Base-by-base conservation (phyloP, 225 moss, liverwort and hornwort species). In the Neckera pumila region DNA sequence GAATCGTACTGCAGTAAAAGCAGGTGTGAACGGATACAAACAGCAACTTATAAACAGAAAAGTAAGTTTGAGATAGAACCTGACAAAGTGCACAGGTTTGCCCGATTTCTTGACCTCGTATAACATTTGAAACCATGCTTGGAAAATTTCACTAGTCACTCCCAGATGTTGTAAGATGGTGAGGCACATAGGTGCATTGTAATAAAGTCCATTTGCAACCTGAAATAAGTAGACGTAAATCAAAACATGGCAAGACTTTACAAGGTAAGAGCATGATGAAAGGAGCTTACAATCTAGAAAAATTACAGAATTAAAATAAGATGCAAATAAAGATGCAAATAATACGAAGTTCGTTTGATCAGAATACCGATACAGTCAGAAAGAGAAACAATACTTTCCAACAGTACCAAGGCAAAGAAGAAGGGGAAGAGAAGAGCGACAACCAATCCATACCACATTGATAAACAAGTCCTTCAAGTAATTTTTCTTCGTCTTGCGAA, bases 81-180 rank as follows among this genome's bases (percentile, higher is more conserved):
- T 96, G 90, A 95, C 84, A 80, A 99, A 99, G 87, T 99, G 97
- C 64, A 94, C 91, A 86, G 95, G 86, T 72, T 95, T 97, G 40
- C 97, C 96, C 20, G 96, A 94, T 89, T 97, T 99, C 90, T 99
- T 99, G 31, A 94, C 89, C 91, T 91, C 93, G 45, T 95, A 97
- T n/a, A 99, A 92, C 99, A 99, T 97, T 90, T 97, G 96, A 85
- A 99, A 96, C 99, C 99, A 99, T 12, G 74, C 90, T 92, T 95
- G 99, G 71, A 97, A 99, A 81, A 97, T 93, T 90, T 99, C 97
- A 70, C 95, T 79, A 17, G 96, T 97, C 76, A 95, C 93, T 87
- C 96, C 95, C 91, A 95, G 79, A 81, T 96, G 96, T 90, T 96
- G 96, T 73, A 99, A 87, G 85, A 99, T 96, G 75, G 89, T 94